Evolutionary conservation across 257 asterid genomes (phyloP).

Genomic region (Nicotiana tomentosiformis): DNA sequence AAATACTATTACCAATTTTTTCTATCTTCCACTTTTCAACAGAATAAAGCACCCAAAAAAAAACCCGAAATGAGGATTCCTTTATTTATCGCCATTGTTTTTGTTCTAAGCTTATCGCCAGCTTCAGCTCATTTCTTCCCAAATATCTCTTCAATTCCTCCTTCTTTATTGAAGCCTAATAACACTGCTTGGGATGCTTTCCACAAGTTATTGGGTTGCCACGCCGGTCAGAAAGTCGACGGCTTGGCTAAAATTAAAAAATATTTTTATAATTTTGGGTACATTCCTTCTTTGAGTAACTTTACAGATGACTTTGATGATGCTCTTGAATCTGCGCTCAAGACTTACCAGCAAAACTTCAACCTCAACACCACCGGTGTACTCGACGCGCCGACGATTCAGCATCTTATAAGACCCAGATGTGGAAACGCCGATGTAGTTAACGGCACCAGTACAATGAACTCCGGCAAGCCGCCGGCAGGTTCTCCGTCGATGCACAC

Average conservation of each 20-base stretch:
- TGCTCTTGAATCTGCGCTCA: constrained; percentile 47
- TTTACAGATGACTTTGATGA: constrained; percentile 69
- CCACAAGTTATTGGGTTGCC: constrained; percentile 45
- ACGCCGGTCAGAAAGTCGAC: constrained; percentile 35
- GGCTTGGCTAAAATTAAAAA: constrained; percentile 50
- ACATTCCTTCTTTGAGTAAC: constrained; percentile 31
- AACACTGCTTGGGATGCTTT: constrained; percentile 55
- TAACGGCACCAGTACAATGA: constrained; percentile 63
- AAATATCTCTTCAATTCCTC: constrained; percentile 50
- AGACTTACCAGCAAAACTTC: constrained; percentile 63
- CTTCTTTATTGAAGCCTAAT: constrained; percentile 34
- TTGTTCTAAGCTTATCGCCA: constrained; percentile 5
- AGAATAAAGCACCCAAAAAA: neutral
- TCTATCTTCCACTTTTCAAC: neutral
- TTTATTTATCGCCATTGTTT: neutral
- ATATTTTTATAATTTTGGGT: constrained; percentile 67
- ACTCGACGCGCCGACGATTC: constrained; percentile 43
- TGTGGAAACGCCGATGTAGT: constrained; percentile 78
- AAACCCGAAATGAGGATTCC: neutral
- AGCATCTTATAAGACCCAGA: constrained; percentile 47
- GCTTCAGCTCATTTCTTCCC: constrained; percentile 63
- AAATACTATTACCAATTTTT: neutral
- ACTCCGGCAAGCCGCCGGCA: constrained; percentile 22
- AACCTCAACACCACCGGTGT: constrained; percentile 62
- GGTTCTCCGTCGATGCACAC: constrained; percentile 28